phyloP scores from a whole-genome alignment of 371 early-diverging fungal genomes.

The Pancytospora philotis region DNA sequence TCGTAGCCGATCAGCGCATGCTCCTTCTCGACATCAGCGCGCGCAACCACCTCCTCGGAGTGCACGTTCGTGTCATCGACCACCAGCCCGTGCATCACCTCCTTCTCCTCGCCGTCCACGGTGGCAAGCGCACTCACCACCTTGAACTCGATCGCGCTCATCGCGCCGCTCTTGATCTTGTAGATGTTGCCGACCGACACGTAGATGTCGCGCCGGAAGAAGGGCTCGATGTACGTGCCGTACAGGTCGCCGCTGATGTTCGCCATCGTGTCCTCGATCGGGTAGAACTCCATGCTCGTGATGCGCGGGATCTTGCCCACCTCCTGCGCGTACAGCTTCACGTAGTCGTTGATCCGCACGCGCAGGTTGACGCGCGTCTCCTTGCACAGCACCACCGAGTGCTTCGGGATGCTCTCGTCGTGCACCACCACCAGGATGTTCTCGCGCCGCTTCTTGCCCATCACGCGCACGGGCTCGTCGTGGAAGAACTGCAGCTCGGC shows the following conservation, averaged over 20 bases:
- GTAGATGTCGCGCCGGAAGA: constrained; percentile 69
- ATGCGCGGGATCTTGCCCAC: constrained; percentile 77
- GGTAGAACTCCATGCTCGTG: constrained; percentile 80
- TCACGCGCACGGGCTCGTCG: constrained; percentile 66
- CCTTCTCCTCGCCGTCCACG: constrained; percentile 31
- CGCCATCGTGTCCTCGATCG: constrained; percentile 93
- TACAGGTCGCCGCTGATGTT: constrained; percentile 89
- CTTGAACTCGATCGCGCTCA: constrained; percentile 89
- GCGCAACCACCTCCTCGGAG: constrained; percentile 87
- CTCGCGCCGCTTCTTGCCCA: constrained; percentile 93
- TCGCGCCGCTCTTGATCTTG: constrained; percentile 84
- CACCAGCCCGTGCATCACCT: constrained; percentile 41
- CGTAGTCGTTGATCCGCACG: constrained; percentile 86
- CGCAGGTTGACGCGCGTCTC: constrained; percentile 76
- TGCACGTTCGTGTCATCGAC: constrained; percentile 91
- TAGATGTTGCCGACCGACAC: constrained; percentile 83
- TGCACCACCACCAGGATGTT: constrained; percentile 81
- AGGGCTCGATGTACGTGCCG: constrained; percentile 86
- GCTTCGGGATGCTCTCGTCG: constrained; percentile 76
- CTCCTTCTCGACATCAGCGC: constrained; percentile 91
- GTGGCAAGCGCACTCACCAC: constrained; percentile 71
- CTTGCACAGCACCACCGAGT: constrained; percentile 80
- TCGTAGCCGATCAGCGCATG: constrained; percentile 91
- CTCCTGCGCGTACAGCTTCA: constrained; percentile 80
- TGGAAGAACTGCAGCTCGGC: constrained; percentile 49